Evolutionary conservation across 1,284 basidiomycete species (phyloP).

Genomic region (Cystobasidium pallidum): DNA sequence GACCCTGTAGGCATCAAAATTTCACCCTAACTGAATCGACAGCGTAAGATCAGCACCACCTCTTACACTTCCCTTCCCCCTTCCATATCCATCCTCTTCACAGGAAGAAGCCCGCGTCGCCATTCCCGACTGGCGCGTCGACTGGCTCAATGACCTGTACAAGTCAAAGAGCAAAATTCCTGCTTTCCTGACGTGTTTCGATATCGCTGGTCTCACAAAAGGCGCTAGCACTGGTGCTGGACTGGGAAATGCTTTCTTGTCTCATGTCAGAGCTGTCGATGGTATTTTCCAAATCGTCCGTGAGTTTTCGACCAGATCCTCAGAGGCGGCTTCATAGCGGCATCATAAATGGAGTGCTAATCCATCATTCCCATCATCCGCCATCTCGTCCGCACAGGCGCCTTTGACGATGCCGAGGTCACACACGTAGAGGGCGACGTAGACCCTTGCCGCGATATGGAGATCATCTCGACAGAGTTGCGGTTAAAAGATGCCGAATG

Average conservation of each 20-base stretch:
- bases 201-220: slow-evolving; percentile 95
- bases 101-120: slow-evolving; percentile 76
- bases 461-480: slow-evolving; percentile 92
- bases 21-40: not conserved
- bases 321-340: no score
- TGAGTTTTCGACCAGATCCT: slow-evolving; percentile 42
- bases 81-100: not conserved
- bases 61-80: not conserved
- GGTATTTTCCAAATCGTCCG: slow-evolving; percentile 99
- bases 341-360: no score
- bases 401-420: slow-evolving; percentile 98
- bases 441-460: slow-evolving; percentile 94
- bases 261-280: slow-evolving; percentile 96
- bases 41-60: not conserved
- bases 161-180: slow-evolving; percentile 87
- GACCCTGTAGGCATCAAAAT: slow-evolving; percentile 18
- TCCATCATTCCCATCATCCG: no score
- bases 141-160: slow-evolving; percentile 89
- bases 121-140: slow-evolving; percentile 93
- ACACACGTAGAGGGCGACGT: slow-evolving; percentile 99
- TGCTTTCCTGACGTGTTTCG: slow-evolving; percentile 95
- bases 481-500: slow-evolving; percentile 98
- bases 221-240: slow-evolving; percentile 92
- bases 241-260: slow-evolving; percentile 96
- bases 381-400: slow-evolving; percentile 55